These are phyloP conservation scores for Tremella fuciformis DNA, from an alignment of 768 basidiomycete species.

Conservation along the genomic window DNA sequence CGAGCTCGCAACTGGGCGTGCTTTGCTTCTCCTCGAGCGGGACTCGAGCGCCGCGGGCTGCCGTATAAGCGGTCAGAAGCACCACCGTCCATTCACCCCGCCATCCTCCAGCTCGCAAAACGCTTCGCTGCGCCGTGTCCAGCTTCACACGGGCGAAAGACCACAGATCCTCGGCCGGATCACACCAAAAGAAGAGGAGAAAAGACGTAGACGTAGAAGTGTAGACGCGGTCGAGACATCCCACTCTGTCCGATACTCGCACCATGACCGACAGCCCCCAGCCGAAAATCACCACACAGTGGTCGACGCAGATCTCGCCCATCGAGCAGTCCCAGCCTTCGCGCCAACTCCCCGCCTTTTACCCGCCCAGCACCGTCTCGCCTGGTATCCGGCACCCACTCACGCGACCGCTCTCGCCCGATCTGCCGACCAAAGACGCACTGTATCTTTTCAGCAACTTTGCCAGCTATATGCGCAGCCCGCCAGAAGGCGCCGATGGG, in stretches of 20 bases:
- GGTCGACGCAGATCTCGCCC: constrained; percentile 1
- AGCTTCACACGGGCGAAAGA: too few species aligned
- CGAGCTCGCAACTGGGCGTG: too few species aligned
- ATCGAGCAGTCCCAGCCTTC: background rate
- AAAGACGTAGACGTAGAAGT: too few species aligned
- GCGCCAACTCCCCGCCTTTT: background rate
- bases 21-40: too few species aligned
- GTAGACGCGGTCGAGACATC: too few species aligned
- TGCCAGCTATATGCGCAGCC: constrained; percentile 47
- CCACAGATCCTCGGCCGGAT: too few species aligned
- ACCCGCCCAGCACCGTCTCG: background rate
- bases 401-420: constrained; percentile 34
- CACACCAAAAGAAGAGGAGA: too few species aligned
- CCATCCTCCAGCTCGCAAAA: too few species aligned
- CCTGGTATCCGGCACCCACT: constrained; percentile 16
- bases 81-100: too few species aligned
- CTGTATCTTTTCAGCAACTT: constrained; percentile 49
- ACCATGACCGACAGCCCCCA: constrained; percentile 4
- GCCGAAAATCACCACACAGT: constrained; percentile 1
- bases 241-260: background rate
- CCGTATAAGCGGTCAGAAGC: too few species aligned
- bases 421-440: constrained; percentile 44
- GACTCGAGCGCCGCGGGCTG: too few species aligned
- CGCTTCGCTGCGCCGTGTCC: too few species aligned
- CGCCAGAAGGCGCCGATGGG: constrained; percentile 40